phyloP scores from a whole-genome alignment of 345 rosid genomes.

The Eutrema japonicum region DNA sequence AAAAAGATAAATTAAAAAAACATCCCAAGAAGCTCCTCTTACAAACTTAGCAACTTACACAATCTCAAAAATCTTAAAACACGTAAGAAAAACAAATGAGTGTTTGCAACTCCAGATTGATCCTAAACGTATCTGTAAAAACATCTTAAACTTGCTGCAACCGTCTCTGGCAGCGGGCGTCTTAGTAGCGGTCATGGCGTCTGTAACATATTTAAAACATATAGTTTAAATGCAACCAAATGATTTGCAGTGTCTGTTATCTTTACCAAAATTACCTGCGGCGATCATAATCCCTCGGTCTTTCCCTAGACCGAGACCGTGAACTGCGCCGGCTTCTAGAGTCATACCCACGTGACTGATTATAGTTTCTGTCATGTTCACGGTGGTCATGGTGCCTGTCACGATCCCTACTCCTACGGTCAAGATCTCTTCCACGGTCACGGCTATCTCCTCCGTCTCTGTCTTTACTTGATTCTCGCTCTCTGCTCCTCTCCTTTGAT shows the following conservation, averaged over 20 bases:
- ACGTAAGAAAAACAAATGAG: conserved; percentile 12
- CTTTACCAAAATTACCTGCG: conserved; percentile 58
- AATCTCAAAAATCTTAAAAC: conserved; percentile 22
- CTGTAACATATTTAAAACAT: conserved; percentile 25
- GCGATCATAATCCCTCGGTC: conserved; percentile 77
- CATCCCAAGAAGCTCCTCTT: conserved; percentile 21
- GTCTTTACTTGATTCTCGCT: conserved; percentile 74
- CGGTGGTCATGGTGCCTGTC: conserved; percentile 78
- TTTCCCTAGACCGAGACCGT: conserved; percentile 84
- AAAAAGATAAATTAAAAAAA: not conserved
- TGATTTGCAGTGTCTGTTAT: not conserved
- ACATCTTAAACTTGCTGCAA: conserved; percentile 16
- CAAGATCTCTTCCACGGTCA: conserved; percentile 83
- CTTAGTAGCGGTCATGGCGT: conserved; percentile 47
- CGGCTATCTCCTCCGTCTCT: conserved; percentile 68
- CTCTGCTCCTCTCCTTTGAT: conserved; percentile 77
- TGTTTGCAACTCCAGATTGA: conserved; percentile 37
- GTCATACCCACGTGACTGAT: conserved; percentile 77
- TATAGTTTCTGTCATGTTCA: conserved; percentile 56
- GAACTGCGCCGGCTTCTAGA: conserved; percentile 80
- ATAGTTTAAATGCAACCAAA: conserved; percentile 11
- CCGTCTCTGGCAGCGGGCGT: conserved; percentile 3
- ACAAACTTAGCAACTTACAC: conserved; percentile 24
- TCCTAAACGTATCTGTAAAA: conserved; percentile 36
- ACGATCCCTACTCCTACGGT: conserved; percentile 83